Evolutionary conservation across 768 basidiomycete species (phyloP).

Genomic region (Rhodotorula kratochvilovae): DNA sequence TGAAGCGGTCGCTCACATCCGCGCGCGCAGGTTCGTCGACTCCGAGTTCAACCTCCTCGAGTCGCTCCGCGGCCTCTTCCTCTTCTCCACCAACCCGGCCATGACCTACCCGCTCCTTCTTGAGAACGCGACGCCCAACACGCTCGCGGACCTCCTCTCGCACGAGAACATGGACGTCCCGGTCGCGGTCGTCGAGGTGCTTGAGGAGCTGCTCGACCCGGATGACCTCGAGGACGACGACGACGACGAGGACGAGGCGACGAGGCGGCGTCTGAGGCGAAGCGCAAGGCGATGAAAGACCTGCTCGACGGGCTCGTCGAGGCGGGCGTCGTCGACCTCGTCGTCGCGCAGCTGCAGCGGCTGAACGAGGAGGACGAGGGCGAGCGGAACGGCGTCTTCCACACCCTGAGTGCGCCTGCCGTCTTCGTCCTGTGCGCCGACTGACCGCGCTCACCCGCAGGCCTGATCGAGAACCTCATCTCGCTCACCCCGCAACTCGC

Average conservation of each 20-base stretch:
- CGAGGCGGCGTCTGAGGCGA: conserved; percentile 54
- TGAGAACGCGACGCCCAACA: conserved; percentile 63
- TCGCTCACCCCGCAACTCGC: conserved; percentile 77
- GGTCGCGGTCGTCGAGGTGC: conserved; percentile 86
- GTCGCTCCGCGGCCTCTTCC: conserved; percentile 78
- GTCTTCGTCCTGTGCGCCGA: too few relatives aligned
- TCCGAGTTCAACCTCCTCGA: conserved; percentile 92
- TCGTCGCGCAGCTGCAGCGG: conserved; percentile 80
- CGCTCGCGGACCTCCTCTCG: conserved; percentile 71
- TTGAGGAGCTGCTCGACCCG: conserved; percentile 94
- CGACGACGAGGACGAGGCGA: conserved; percentile 59
- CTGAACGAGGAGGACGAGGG: conserved; percentile 88
- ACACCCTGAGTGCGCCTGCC: conserved; percentile 64
- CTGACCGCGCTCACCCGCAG: conserved; percentile 48
- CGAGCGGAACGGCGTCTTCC: conserved; percentile 86
- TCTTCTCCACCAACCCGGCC: conserved; percentile 75
- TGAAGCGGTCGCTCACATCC: not conserved
- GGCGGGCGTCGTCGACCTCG: conserved; percentile 75
- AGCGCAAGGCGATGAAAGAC: conserved; percentile 43
- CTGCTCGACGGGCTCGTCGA: conserved; percentile 60
- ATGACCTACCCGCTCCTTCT: conserved; percentile 86
- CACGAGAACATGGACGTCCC: conserved; percentile 95
- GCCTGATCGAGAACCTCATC: conserved; percentile 87
- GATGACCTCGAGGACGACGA: conserved; percentile 72
- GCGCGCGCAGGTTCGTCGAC: conserved; percentile 79